Percentiles rank a stretch among this genome's conserved stretches.
These are phyloP conservation scores for Didymosphaeria variabile DNA, from an alignment of 2,329 filamentous ascomycete genomes.

Conservation along the genomic window DNA sequence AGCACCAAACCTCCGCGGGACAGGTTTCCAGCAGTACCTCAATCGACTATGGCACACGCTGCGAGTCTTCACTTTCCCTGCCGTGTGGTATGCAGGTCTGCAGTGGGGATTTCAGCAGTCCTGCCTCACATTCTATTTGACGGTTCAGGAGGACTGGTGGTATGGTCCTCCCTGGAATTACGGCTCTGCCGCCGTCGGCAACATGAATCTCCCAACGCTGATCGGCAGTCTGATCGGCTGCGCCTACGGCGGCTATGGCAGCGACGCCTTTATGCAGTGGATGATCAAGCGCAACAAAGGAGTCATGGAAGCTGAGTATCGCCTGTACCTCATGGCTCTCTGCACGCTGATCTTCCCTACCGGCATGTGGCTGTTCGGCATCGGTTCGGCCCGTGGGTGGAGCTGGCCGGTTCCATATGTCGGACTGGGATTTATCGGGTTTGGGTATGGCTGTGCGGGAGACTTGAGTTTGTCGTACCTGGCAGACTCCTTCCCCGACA, in stretches of 20 bases:
- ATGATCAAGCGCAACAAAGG: slow-evolving; percentile 63
- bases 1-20: slow-evolving; percentile 62
- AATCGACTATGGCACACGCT: slow-evolving; percentile 64
- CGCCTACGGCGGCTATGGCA: slow-evolving; percentile 66
- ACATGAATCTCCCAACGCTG: slow-evolving; percentile 66
- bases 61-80: slow-evolving; percentile 66
- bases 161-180: slow-evolving; percentile 65
- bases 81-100: slow-evolving; percentile 65
- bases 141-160: slow-evolving; percentile 66
- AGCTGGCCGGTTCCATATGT: slow-evolving; percentile 64
- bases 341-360: slow-evolving; percentile 61
- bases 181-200: slow-evolving; percentile 61
- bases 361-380: slow-evolving; percentile 64
- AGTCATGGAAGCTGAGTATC: slow-evolving; percentile 64
- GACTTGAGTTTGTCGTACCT: slow-evolving; percentile 52
- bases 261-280: slow-evolving; percentile 65
- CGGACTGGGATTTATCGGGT: slow-evolving; percentile 66
- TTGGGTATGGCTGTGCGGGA: slow-evolving; percentile 67
- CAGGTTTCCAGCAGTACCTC: slow-evolving; percentile 64
- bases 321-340: slow-evolving; percentile 62
- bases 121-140: slow-evolving; percentile 68
- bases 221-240: slow-evolving; percentile 66
- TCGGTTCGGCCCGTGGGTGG: slow-evolving; percentile 62
- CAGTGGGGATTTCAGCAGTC: slow-evolving; percentile 69
- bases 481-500: slow-evolving; percentile 31